Base-by-base conservation (phyloP, 176 grass and related monocot species). In the Thinopyrum elongatum region DNA sequence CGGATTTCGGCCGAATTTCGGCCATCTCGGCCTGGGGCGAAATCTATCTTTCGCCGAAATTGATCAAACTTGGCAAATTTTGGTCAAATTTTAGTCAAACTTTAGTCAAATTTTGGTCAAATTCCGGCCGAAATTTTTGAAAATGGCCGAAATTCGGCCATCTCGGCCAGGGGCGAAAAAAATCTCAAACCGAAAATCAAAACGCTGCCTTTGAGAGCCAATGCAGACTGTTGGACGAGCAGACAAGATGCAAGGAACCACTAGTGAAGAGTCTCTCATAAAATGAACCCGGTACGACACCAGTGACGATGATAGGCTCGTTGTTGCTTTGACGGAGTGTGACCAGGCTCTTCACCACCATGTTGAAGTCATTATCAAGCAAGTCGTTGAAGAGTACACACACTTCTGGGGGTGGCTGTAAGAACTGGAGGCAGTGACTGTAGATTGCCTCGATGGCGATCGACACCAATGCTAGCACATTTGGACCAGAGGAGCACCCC, bases 361-460 rank as follows among this genome's bases (percentile, higher is more conserved):
- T 15, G 62, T 78, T 85, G 83, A 85, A 77, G 83, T 85, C 83
- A 1, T 85, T 78, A 44, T 2, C 21, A 55, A 62, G 83, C 11
- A 85, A 74, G 46, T 85, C 74, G 23, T 78, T 85, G 14, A 85
- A 30, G 14, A 66, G n/a, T 17, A 78, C 1, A 17, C 44, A 78
- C n/a, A 77, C 29, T 73, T 85, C 83, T 0, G 74, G 74, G 15
- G 44, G 30, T 16, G 31, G 42, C n/a, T 29, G 83, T 22, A 2
- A 2, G 74, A 68, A n/a, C 1, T 58, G 4, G 2, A 7, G 1
- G 6, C 74, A 78, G n/a, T 15, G 46, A 12, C 10, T 49, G 23
- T 36, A 46, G 31, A 85, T 44, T 3, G 31, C 74, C 0, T 57
- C 23, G 0, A 85, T 6, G 2, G 62, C 46, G 5, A 25, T 10